Base-by-base conservation (phyloP, 345 rosid genomes). In the Eucalyptus urophylla region DNA sequence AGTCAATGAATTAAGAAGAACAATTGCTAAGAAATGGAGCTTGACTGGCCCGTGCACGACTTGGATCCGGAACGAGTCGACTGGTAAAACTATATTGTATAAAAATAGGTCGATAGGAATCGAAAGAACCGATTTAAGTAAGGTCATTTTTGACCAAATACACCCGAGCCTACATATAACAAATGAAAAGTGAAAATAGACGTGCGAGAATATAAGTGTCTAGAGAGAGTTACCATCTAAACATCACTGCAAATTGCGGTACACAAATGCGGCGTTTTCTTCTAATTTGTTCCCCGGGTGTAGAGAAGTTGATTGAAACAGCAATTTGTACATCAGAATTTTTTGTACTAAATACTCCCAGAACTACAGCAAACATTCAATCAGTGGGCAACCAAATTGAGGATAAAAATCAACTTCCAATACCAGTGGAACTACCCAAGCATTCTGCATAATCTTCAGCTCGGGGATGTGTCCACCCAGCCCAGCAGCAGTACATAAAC, bases 21-120 rank as follows among this genome's bases (percentile, higher is more conserved):
- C 0, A n/a, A 15, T n/a, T 8, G 76, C 76, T 67, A n/a, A 67
- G 76, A 7, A 65, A n/a, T 67, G 37, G n/a, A 27, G 21, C 76
- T 1, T 8, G 22, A 3, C 0, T 67, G 15, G 7, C 3, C n/a
- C 15, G 15, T 3, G 3, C 7, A 11, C 19, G 43, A 19, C 1
- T 67, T 56, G 60, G 60, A 56, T 22, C 27, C 27, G 3, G 12
- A 56, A 21, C 3, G 6, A 56, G 2, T 56, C 12, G 1, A 56
- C 12, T 8, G 7, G 43, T 31, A 31, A 16, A 15, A 67, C 19
- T 67, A 15, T 33, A 67, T 31, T 16, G 9, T 31, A 67, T 67
- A 31, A 31, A 67, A 17, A 33, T 3, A 6, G 24, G 13, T 4
- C 25, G 9, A 72, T 3, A 8, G 0, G 14, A 16, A 11, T 51